Conservation (phyloP, 2,329 filamentous ascomycete genomes). For the Cadophora sp. region DNA sequence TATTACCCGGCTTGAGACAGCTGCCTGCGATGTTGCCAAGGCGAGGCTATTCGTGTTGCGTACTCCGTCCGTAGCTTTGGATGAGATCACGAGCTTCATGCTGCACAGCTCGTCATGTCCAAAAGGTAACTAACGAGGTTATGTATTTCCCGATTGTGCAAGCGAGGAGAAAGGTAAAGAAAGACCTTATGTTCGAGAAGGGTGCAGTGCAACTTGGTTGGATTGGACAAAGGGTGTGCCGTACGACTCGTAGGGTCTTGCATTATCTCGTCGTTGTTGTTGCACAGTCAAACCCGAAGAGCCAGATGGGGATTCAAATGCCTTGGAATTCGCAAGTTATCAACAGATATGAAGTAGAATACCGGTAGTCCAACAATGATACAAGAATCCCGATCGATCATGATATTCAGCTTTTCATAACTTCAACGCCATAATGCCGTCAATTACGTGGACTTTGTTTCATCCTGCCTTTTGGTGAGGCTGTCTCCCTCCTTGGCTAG, state of each 20-base stretch:
- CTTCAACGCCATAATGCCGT: not conserved
- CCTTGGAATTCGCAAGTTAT: not conserved
- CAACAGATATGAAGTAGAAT: not conserved
- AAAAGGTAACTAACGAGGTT: not conserved
- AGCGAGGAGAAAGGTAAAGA: not conserved
- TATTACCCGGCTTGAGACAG: not conserved
- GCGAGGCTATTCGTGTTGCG: constrained; percentile 8
- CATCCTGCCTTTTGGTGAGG: constrained; percentile 3
- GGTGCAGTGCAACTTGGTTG: constrained; percentile 2
- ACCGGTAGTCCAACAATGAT: not conserved
- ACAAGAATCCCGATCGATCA: not conserved
- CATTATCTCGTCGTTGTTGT: not conserved
- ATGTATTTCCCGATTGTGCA: not conserved
- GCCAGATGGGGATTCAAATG: not conserved
- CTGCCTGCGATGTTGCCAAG: constrained; percentile 15
- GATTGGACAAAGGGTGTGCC: not conserved
- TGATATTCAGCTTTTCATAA: not conserved
- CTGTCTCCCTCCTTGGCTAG: not conserved
- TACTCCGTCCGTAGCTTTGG: not conserved
- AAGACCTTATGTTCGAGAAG: constrained; percentile 4
- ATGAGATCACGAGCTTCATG: constrained; percentile 13
- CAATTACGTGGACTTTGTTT: constrained; percentile 10
- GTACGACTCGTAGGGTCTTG: not conserved
- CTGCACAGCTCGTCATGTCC: constrained; percentile 10
- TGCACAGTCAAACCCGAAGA: not conserved